Evolutionary conservation across 805 yeast species (phyloP), one percentile per base, ranked within the genome.

Genomic region (Ogataea polymorpha): DNA sequence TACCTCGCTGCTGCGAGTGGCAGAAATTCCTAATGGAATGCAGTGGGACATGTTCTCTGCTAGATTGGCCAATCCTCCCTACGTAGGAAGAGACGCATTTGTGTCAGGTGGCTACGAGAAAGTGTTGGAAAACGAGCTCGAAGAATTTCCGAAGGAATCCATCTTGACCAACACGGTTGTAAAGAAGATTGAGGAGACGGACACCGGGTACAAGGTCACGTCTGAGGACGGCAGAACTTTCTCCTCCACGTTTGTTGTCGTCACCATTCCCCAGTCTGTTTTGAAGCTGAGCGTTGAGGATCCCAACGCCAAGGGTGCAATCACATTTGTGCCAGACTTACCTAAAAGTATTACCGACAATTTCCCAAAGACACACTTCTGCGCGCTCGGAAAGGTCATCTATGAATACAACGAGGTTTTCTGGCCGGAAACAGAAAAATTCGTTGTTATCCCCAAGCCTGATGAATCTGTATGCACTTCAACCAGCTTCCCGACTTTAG

Each of bases 241-340:
- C 41, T 45, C 34, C 1, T 41, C 56, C 5, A 63, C 68, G 32
- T 71, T 67, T 53, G 50, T 70, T 25, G 56, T 76, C n/a, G 74
- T 74, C 5, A 68, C 79, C 2, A 70, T 75, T 6, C 81, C 81
- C 2, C 70, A 66, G 39, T 68, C 76, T 24, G 62, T 75, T 5
- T 59, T 76, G 34, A 63, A 66, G 29, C 54, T 71, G 29, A 58
- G 62, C 1, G 42, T 48, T 1, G 44, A 51, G 4, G 53, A 57
- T 10, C 51, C 54, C 9, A 24, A 29, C 3, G 54, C 55, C 14
- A 44, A 35, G 32, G 65, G 61, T 23, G 58, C 64, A 2, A 60
- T 62, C 32, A 40, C 44, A 9, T 62, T 60, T 38, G 34, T 26
- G 1, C 76, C 77, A 1, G 42, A 52, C 6, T 58, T 72, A 13